Evolutionary conservation across 805 yeast species (phyloP).

Genomic region (Millerago galiae): DNA sequence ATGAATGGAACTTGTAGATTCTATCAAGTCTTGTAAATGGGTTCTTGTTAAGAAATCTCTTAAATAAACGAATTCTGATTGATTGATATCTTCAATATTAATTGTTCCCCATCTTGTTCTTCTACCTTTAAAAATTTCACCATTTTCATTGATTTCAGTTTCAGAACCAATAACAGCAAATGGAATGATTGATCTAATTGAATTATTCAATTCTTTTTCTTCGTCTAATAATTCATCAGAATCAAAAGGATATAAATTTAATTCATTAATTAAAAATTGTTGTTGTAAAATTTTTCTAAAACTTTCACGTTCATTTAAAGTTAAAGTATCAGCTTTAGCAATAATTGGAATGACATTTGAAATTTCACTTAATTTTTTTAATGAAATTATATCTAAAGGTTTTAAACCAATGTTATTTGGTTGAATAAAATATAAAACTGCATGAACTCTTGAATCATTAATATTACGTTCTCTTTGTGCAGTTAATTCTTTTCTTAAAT

Average conservation of each 20-base stretch:
- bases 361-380: constrained; percentile 79
- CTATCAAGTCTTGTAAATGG: constrained; percentile 92
- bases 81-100: constrained; percentile 88
- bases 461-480: constrained; percentile 85
- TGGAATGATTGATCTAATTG: constrained; percentile 74
- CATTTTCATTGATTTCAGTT: constrained; percentile 65
- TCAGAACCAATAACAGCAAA: constrained; percentile 95
- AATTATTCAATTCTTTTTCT: constrained; percentile 66
- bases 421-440: constrained; percentile 83
- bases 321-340: constrained; percentile 88
- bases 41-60: constrained; percentile 94
- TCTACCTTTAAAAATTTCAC: constrained; percentile 81
- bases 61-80: constrained; percentile 91
- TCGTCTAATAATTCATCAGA: constrained; percentile 61
- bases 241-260: constrained; percentile 83
- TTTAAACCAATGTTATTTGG: constrained; percentile 86
- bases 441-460: constrained; percentile 88
- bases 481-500: constrained; percentile 87
- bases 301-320: constrained; percentile 72
- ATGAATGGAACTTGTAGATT: constrained; percentile 80
- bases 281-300: constrained; percentile 73
- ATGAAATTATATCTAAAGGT: constrained; percentile 73
- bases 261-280: constrained; percentile 66
- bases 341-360: constrained; percentile 93
- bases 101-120: constrained; percentile 91